Conservation (phyloP, 306 rosid species). For the Rosa multiflora region DNA sequence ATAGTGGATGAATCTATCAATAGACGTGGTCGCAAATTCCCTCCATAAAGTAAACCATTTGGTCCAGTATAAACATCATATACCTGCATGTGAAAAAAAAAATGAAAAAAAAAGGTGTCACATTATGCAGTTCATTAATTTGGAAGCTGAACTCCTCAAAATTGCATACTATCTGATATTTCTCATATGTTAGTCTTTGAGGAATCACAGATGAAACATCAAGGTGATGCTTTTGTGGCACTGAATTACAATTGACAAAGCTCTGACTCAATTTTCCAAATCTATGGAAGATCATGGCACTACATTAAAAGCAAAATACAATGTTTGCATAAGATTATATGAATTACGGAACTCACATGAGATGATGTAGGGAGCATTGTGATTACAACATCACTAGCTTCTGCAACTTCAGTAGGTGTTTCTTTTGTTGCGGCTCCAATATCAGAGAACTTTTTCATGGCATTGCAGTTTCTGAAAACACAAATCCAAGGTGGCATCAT, state of each 20-base stretch:
- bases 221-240: not conserved
- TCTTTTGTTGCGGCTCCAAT: conserved; percentile 65
- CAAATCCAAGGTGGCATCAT: not conserved
- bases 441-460: conserved; percentile 54
- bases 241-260: not conserved
- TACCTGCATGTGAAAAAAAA: conserved; percentile 53
- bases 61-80: conserved; percentile 79
- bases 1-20: conserved; percentile 88
- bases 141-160: not conserved
- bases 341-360: conserved; percentile 57
- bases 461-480: conserved; percentile 58
- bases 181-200: not conserved
- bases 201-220: not conserved
- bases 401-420: conserved; percentile 80
- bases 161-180: not conserved
- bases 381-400: conserved; percentile 80
- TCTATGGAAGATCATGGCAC: not conserved
- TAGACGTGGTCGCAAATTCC: conserved; percentile 73
- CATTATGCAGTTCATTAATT: not conserved
- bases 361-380: conserved; percentile 95
- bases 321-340: not conserved
- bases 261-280: not conserved
- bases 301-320: not conserved
- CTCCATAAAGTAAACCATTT: conserved; percentile 81
- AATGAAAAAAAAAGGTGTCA: not conserved